Base-by-base conservation (phyloP, 768 basidiomycete species). In the Mrakia hoshinonis region DNA sequence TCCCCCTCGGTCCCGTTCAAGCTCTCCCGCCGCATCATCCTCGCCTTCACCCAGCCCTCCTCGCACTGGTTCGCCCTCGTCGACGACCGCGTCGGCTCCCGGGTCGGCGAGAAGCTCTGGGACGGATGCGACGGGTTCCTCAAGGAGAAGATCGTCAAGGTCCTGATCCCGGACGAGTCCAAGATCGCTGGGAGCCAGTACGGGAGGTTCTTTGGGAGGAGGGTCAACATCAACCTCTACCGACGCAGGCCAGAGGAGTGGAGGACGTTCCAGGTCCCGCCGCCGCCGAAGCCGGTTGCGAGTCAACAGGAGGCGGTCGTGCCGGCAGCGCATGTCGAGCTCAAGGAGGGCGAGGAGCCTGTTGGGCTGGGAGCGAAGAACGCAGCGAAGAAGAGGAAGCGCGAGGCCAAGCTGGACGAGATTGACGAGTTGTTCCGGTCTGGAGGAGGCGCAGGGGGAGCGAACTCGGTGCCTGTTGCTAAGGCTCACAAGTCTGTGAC, bases 101-200 rank as follows among this genome's bases (percentile, higher is more conserved):
- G 92, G 60, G 87, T 98, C 0, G 90, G 85, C 5, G 95, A 94
- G 76, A 86, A 89, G n/a, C 90, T 89, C 74, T 98, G 92, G 92
- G 86, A 84, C 1, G 86, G 85, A 73, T 87, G 90, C n/a, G 96
- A 99, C 80, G 88, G 91, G 0, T 97, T 90, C 80, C 84, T 96
- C 74, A 93, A 89, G 82, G 93, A 96, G 81, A 95, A 94, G 79
- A 91, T 99, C 67, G 93, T 89, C 2, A 85, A 86, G 20, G 89
- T 90, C 29, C 82, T 97, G 13, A 80, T 91, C 18, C 80, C 85
- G 0, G 84, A 90, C 72, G 88, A 92, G 72, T 84, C 86, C 39
- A 82, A 82, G 22, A 85, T 98, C 18, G 85, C 87, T 0, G 87
- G 83, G 12, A 91, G 90, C 0, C 88, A 85, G 77, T 95, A 88